phyloP scores from a whole-genome alignment of 83 land plant genomes.

The Larix sibirica region DNA sequence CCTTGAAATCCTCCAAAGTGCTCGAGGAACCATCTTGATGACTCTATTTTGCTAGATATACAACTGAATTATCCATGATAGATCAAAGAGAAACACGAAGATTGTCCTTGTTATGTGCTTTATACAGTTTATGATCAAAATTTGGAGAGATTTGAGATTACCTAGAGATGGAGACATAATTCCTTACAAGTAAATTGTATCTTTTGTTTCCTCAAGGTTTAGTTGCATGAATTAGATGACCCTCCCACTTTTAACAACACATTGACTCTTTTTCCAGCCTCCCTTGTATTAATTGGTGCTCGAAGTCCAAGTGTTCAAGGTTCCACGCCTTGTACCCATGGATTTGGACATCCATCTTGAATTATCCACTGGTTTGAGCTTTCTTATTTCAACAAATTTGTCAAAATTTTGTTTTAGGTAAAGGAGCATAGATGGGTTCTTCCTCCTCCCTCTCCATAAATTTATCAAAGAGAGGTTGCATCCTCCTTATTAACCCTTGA shows the following conservation, averaged over 20 bases:
- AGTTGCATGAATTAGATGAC: constrained; percentile 39
- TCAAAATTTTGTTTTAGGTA: too few relatives aligned
- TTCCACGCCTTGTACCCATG: neutral
- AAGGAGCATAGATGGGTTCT: too few relatives aligned
- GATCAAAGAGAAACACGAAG: constrained; percentile 43
- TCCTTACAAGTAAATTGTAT: constrained; percentile 44
- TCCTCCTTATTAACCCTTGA: too few relatives aligned
- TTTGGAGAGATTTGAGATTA: constrained; percentile 39
- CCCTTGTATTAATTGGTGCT: constrained; percentile 38
- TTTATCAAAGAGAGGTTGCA: too few relatives aligned
- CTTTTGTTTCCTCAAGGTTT: constrained; percentile 1
- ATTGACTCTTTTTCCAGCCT: constrained; percentile 57
- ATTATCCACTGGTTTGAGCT: too few relatives aligned
- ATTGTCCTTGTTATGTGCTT: constrained; percentile 55
- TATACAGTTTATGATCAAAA: constrained; percentile 53
- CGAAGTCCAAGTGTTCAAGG: constrained; percentile 48
- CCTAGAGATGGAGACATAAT: constrained; percentile 55
- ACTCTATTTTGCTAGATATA: constrained; percentile 52
- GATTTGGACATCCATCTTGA: too few relatives aligned
- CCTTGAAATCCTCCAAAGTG: constrained; percentile 31
- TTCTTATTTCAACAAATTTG: too few relatives aligned
- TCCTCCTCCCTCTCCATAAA: too few relatives aligned
- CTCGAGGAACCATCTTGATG: constrained; percentile 50
- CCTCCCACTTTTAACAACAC: constrained; percentile 43
- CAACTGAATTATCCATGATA: constrained; percentile 50